Evolutionary conservation across 139 green algal species (phyloP), one percentile per base, ranked within the genome.

Genomic region (Ettlia oleoabundans): DNA sequence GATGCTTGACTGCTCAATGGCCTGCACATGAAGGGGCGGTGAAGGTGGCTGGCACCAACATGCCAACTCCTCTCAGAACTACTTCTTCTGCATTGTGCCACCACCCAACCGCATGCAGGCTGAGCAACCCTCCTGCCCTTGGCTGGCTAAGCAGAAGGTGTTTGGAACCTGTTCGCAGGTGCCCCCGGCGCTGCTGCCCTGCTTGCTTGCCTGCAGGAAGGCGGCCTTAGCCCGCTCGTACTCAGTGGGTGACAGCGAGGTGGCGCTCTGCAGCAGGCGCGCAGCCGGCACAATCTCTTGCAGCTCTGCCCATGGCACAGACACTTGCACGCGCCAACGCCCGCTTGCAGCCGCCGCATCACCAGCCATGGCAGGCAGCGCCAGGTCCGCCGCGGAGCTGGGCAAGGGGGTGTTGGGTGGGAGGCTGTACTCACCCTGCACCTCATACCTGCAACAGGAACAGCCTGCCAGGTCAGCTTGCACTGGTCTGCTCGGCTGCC

Each of bases 241-340:
- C 80, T 98, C 92, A 32, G 40, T 53, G 0, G 86, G 83, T 9
- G 81, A 42, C 28, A 85, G 73, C 19, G 61, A 75, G 38, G 87
- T 87, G 13, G 86, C 91, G 40, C 75, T 82, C 53, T 86, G 82
- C 81, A 97, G 84, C 81, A 98, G 86, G 51, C 95, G 93, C 19
- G 90, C 92, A 9, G 90, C 94, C 15, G 95, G 95, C 38, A 98
- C 85, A 70, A 98, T 91, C 79, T 98, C 95, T 80, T 97, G 90
- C 38, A 98, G 82, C 64, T 95, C 86, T 32, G 95, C 95, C 2
- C 22, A n/a, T 18, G 94, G 94, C 18, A 97, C 93, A 38, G 71
- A 62, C 43, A 85, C 88, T 78, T 87, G 68, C 38, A 91, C 35
- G 30, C 82, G 82, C 83, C 83, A 90, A 42, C 85, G 86, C n/a